Evolutionary conservation across 2,329 filamentous ascomycete species (phyloP).

Genomic region (Talaromyces sp.): DNA sequence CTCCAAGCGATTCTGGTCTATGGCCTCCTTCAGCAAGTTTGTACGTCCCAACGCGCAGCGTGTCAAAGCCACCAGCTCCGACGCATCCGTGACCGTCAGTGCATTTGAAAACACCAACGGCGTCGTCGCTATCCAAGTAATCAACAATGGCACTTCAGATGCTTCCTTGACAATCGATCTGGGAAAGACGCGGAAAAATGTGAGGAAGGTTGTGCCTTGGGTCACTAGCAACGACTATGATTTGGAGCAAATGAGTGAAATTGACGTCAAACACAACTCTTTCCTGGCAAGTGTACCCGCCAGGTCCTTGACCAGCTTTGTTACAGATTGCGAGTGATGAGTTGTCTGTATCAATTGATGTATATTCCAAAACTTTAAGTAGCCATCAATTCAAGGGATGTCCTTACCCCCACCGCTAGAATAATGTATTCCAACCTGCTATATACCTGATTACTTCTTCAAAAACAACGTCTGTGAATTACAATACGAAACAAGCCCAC

Average conservation of each 20-base stretch:
- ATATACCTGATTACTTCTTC: neutral
- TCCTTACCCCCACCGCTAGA: neutral
- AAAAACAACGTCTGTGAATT: slow-evolving; percentile 14
- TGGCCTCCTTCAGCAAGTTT: slow-evolving; percentile 41
- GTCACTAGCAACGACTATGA: slow-evolving; percentile 38
- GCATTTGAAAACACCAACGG: slow-evolving; percentile 38
- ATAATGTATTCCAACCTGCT: neutral
- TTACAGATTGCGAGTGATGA: slow-evolving; percentile 3
- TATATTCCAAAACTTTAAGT: neutral
- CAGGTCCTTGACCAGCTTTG: slow-evolving; percentile 8
- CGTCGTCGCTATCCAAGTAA: slow-evolving; percentile 33
- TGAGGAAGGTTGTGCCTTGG: slow-evolving; percentile 33
- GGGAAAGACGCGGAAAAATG: slow-evolving; percentile 29
- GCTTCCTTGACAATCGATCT: slow-evolving; percentile 29
- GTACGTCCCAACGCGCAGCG: slow-evolving; percentile 42
- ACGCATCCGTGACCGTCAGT: slow-evolving; percentile 24
- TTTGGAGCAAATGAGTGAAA: slow-evolving; percentile 20
- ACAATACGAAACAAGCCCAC: slow-evolving; percentile 25
- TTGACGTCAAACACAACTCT: slow-evolving; percentile 1
- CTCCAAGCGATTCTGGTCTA: slow-evolving; percentile 43
- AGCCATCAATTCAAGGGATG: neutral
- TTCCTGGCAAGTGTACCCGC: slow-evolving; percentile 2
- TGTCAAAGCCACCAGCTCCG: slow-evolving; percentile 33
- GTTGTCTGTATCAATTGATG: too few relatives aligned
- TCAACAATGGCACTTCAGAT: slow-evolving; percentile 25